Base-by-base conservation (phyloP, 257 asterid species). In the Jacaranda copaia region DNA sequence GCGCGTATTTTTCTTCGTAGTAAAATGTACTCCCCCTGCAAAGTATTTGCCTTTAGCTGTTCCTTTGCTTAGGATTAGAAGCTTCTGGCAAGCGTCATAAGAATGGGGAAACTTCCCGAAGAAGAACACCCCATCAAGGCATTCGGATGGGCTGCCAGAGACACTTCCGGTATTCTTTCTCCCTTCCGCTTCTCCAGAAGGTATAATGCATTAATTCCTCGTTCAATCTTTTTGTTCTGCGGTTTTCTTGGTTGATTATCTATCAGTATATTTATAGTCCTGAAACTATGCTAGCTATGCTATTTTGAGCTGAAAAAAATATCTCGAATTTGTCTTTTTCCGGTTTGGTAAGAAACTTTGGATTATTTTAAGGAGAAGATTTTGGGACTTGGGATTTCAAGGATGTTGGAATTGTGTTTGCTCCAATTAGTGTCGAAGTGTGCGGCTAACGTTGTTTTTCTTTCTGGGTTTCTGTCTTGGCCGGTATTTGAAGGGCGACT, bases 141-240 rank as follows among this genome's bases (percentile, higher is more conserved):
- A 62, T 77, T 81, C 49, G 85, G 85, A 8, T 81, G 82, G 82
- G 85, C 82, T 58, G 85, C 85, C 0, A 65, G 65, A 4, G 78
- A 80, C 70, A 62, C 52, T 52, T 77, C 85, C 5, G 85, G 82
- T 18, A 9, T 25, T 48, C 85, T 81, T 39, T 67, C 82, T 10
- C 85, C 85, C 8, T 81, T 81, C 38, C 76, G 52, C 49, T 81
- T 81, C 74, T 81, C 85, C 72, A 81, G 82, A 68, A 81, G 85
- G 85, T 81, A 72, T 36, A 4, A 52, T 25, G 32, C 32, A 35
- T 49, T n/a, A 42, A 6, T 35, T 5, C 16, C 4, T 6, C 16
- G 15, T 20, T 32, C 2, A 2, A 25, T 25, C 32, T 25, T 25
- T 25, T 25, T 25, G 32, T 25, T 61, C 9, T 25, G 35, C 6